phyloP scores from a whole-genome alignment of 2,329 filamentous ascomycete genomes.

The Volutella citrinella region DNA sequence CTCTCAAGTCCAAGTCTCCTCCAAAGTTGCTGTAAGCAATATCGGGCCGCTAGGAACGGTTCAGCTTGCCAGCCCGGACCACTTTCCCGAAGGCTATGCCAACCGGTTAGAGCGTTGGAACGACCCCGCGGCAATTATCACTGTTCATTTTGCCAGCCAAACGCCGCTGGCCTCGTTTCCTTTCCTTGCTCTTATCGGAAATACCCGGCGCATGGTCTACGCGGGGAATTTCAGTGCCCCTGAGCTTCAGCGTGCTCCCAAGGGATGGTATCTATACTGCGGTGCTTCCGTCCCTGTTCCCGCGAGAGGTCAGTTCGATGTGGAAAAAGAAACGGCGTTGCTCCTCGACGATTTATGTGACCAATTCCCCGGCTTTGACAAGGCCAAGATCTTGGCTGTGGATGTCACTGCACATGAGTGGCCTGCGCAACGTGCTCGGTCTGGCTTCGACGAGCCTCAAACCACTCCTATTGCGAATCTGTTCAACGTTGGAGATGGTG shows the following conservation, averaged over 20 bases:
- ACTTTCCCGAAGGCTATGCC: slow-evolving; percentile 1
- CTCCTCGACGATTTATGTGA: not conserved
- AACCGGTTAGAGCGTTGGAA: not conserved
- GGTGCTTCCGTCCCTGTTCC: slow-evolving; percentile 1
- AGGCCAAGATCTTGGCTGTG: slow-evolving; percentile 1
- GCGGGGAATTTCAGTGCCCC: slow-evolving; percentile 1
- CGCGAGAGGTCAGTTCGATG: not conserved
- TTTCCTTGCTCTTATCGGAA: not conserved
- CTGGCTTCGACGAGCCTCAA: slow-evolving; percentile 1
- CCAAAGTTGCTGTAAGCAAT: not conserved
- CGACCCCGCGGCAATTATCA: not conserved
- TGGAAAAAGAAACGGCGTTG: not conserved
- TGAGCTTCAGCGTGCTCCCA: not conserved
- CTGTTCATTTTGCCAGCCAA: slow-evolving; percentile 1
- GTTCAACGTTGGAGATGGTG: slow-evolving; percentile 1
- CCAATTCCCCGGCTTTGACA: not conserved
- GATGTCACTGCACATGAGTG: not conserved
- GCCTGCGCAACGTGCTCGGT: slow-evolving; percentile 1
- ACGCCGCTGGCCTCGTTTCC: not conserved
- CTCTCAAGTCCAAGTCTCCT: not conserved
- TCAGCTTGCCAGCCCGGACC: not conserved
- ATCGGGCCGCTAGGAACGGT: not conserved
- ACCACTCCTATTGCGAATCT: slow-evolving; percentile 1
- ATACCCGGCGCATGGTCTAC: slow-evolving; percentile 1
- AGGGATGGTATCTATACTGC: slow-evolving; percentile 1